phyloP scores from a whole-genome alignment of 176 grass and related monocot genomes.

The Cenchrus purpureus region DNA sequence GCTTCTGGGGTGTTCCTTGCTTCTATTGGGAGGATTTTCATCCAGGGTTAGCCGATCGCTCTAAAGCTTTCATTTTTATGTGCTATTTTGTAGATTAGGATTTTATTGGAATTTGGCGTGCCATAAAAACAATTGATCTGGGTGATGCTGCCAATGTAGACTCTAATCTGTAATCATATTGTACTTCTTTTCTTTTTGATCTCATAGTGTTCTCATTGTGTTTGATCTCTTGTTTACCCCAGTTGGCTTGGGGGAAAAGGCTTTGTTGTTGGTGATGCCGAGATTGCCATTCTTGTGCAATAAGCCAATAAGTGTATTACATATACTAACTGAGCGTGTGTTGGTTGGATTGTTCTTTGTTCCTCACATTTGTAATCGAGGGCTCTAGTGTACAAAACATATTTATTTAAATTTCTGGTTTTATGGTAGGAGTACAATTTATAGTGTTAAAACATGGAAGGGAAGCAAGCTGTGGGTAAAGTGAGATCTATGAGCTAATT shows the following conservation, averaged over 20 bases:
- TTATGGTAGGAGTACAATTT: too few relatives aligned
- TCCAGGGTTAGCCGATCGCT: not conserved
- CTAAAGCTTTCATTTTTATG: not conserved
- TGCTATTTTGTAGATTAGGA: not conserved
- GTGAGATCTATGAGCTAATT: not conserved
- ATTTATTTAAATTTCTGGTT: constrained; percentile 3
- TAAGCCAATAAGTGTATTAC: not conserved
- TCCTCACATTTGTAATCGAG: not conserved
- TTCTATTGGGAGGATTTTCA: not conserved
- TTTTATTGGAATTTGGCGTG: not conserved
- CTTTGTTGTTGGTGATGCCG: not conserved
- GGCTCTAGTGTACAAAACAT: not conserved
- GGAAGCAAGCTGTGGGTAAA: too few relatives aligned
- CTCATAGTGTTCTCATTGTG: not conserved
- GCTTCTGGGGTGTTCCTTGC: not conserved
- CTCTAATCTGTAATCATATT: not conserved
- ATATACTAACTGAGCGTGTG: not conserved
- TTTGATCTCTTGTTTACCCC: not conserved
- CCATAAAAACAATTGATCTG: not conserved
- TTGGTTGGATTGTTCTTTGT: not conserved
- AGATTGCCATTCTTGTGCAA: not conserved
- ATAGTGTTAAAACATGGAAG: too few relatives aligned
- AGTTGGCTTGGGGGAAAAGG: not conserved
- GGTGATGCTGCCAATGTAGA: not conserved
- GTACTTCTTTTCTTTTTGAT: not conserved